phyloP scores from a whole-genome alignment of 1,284 basidiomycete species.

The Tylopilus sp. region DNA sequence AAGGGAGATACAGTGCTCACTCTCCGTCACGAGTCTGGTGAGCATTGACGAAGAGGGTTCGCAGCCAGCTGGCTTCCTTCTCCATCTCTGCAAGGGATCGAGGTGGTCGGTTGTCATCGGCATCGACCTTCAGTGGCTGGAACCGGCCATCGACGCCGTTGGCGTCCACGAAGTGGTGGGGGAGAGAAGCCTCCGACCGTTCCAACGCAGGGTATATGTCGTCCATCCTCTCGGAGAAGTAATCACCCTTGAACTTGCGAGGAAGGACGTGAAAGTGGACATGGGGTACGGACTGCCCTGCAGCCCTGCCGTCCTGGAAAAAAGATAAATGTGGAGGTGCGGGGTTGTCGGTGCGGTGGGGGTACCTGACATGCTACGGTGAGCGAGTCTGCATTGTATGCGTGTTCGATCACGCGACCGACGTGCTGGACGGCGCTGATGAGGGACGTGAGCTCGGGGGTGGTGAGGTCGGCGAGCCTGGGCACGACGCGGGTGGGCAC shows the following conservation, averaged over 20 bases:
- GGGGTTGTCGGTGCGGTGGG: not conserved
- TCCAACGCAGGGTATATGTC: conserved; percentile 79
- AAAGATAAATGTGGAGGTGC: not conserved
- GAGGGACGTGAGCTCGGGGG: conserved; percentile 73
- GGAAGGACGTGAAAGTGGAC: conserved; percentile 91
- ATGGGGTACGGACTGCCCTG: conserved; percentile 86
- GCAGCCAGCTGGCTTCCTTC: conserved; percentile 69
- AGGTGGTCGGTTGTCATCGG: conserved; percentile 68
- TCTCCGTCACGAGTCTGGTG: conserved; percentile 7
- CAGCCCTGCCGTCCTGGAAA: conserved; percentile 79
- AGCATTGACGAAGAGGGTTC: conserved; percentile 43
- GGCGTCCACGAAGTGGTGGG: conserved; percentile 38
- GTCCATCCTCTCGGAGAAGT: conserved; percentile 70
- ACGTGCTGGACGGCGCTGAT: conserved; percentile 77
- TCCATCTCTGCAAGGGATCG: conserved; percentile 75
- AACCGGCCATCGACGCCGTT: conserved; percentile 17
- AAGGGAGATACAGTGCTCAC: not conserved
- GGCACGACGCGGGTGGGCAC: conserved; percentile 75
- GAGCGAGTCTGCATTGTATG: conserved; percentile 72
- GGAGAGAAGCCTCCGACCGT: conserved; percentile 54
- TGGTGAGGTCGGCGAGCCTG: conserved; percentile 70
- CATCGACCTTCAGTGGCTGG: conserved; percentile 55
- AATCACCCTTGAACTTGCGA: conserved; percentile 65
- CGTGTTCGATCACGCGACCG: conserved; percentile 65
- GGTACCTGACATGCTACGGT: conserved; percentile 79